Evolutionary conservation across 345 rosid species (phyloP).

Genomic region (Garcia nutans): DNA sequence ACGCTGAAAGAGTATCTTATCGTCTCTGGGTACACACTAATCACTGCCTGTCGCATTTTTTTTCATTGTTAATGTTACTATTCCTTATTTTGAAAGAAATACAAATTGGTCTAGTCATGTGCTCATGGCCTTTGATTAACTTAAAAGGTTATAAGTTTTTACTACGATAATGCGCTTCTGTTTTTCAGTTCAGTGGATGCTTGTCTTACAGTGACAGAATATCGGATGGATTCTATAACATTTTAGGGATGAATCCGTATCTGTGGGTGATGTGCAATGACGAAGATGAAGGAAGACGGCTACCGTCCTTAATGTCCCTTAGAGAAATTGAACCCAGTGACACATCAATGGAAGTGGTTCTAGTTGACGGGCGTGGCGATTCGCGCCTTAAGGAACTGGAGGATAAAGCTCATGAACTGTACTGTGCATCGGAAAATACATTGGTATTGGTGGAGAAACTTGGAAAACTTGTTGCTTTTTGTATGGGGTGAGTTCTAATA

Average conservation of each 20-base stretch:
- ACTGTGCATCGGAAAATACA: conserved; percentile 65
- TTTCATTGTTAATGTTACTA: not conserved
- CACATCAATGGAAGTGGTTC: conserved; percentile 82
- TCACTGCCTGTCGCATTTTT: not conserved
- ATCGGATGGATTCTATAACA: conserved; percentile 88
- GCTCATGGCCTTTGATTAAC: not conserved
- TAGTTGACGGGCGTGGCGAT: conserved; percentile 71
- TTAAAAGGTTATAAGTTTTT: not conserved
- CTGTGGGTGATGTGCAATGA: conserved; percentile 94
- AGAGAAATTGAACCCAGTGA: conserved; percentile 63
- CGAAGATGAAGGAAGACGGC: conserved; percentile 53
- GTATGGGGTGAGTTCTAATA: conserved; percentile 64
- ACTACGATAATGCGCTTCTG: not conserved
- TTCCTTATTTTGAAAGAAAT: not conserved
- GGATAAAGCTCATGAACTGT: conserved; percentile 82
- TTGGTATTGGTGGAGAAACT: conserved; percentile 73
- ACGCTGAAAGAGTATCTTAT: conserved; percentile 66
- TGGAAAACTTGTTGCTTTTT: conserved; percentile 80
- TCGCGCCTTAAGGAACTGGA: conserved; percentile 74
- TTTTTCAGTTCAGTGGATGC: conserved; percentile 76
- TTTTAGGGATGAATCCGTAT: conserved; percentile 89
- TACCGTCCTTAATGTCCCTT: conserved; percentile 73
- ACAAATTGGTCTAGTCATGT: not conserved
- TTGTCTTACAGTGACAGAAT: conserved; percentile 83
- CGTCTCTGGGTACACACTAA: conserved; percentile 70